A percentile compares a stretch with the other conserved stretches of the same genome.
Conservation (phyloP, 2,329 filamentous ascomycete genomes). For the Pseudogymnoascus sp. region DNA sequence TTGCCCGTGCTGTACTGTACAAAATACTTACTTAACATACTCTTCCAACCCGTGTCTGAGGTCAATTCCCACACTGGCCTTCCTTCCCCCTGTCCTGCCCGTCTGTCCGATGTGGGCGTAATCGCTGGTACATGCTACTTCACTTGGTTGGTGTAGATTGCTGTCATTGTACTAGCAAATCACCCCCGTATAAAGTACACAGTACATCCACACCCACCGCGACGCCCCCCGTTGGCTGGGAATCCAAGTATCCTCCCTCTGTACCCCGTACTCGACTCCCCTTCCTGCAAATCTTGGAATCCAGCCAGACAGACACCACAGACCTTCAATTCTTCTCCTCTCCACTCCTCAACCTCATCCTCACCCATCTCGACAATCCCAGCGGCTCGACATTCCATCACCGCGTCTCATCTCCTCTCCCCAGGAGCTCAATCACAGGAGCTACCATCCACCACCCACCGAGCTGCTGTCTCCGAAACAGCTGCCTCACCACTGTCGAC, state of each 20-base stretch:
- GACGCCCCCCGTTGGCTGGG: not conserved
- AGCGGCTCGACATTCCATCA: not conserved
- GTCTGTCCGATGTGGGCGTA: not conserved
- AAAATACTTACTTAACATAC: too few relatives aligned
- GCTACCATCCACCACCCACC: not conserved
- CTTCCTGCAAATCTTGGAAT: slow-evolving; percentile 4
- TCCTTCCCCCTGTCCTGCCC: not conserved
- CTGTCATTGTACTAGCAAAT: not conserved
- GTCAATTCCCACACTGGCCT: not conserved
- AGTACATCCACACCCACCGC: not conserved
- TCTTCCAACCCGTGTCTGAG: not conserved
- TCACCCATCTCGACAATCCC: not conserved
- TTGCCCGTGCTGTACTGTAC: not conserved
- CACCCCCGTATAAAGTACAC: too few relatives aligned
- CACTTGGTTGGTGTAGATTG: not conserved
- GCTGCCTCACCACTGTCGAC: not conserved
- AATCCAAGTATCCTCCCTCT: not conserved
- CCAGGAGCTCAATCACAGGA: not conserved
- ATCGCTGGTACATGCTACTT: not conserved
- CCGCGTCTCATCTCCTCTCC: not conserved
- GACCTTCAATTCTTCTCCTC: not conserved
- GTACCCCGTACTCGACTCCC: not conserved
- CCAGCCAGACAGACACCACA: not conserved
- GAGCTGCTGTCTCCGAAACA: slow-evolving; percentile 4
- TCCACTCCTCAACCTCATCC: not conserved